Conservation (phyloP, 306 rosid genomes). For the Sphenostylis stenocarpa region DNA sequence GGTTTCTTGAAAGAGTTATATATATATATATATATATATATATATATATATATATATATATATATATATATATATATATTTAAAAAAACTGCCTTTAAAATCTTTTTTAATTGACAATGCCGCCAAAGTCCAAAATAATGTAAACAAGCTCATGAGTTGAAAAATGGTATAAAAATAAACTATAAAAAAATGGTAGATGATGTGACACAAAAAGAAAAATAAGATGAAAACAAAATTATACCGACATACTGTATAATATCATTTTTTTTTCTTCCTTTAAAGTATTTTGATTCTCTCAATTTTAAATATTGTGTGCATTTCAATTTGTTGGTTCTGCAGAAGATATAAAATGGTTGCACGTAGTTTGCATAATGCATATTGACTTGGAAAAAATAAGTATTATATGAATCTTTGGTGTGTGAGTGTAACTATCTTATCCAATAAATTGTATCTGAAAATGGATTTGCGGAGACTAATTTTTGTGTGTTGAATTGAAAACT, state of each 20-base stretch:
- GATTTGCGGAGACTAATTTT: slow-evolving; percentile 3
- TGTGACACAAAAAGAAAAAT: neutral
- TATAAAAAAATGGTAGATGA: neutral
- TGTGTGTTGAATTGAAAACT: slow-evolving; percentile 10
- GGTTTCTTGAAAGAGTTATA: neutral
- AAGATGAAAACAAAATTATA: neutral
- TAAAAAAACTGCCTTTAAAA: neutral
- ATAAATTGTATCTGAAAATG: neutral
- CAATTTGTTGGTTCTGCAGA: slow-evolving; percentile 14
- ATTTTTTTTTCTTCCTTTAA: too few species aligned
- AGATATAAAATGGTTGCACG: neutral
- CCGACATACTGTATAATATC: too few species aligned
- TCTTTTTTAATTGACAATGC: neutral
- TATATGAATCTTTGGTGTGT: too few species aligned
- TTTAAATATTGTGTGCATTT: slow-evolving; percentile 25
- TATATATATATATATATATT: too few species aligned
- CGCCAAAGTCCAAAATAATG: neutral
- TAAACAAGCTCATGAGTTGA: neutral
- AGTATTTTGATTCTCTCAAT: too few species aligned
- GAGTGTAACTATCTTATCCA: too few species aligned
- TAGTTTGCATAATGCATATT: neutral
- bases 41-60: too few species aligned
- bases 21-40: too few species aligned
- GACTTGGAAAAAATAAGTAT: neutral
- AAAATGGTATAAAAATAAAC: neutral